phyloP scores from a whole-genome alignment of 306 rosid genomes.

The Fagus crenata region DNA sequence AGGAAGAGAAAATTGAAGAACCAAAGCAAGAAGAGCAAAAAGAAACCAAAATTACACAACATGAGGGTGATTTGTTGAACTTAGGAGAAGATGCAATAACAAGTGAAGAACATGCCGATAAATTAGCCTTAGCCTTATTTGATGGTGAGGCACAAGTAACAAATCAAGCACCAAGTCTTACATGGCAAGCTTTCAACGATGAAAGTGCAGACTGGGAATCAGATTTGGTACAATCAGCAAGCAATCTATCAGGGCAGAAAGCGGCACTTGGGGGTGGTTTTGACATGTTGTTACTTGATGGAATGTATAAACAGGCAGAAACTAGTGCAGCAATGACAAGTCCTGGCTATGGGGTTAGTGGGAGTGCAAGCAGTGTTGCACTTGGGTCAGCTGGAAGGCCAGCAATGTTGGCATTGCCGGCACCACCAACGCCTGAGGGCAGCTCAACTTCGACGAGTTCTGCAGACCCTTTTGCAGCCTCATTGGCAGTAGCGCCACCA shows the following conservation, averaged over 20 bases:
- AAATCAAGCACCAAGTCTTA: slow-evolving; percentile 40
- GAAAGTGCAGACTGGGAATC: slow-evolving; percentile 77
- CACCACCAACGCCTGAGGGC: slow-evolving; percentile 46
- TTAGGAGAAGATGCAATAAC: slow-evolving; percentile 52
- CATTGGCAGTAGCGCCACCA: slow-evolving; percentile 72
- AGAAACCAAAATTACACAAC: slow-evolving; percentile 24
- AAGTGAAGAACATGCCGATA: slow-evolving; percentile 43
- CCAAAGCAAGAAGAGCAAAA: slow-evolving; percentile 26
- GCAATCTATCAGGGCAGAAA: slow-evolving; percentile 48
- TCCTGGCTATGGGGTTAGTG: slow-evolving; percentile 54
- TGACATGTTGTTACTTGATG: slow-evolving; percentile 66
- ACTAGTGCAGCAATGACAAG: slow-evolving; percentile 40
- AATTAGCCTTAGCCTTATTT: slow-evolving; percentile 74
- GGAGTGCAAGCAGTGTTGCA: slow-evolving; percentile 87
- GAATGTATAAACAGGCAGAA: slow-evolving; percentile 70
- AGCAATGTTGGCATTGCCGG: slow-evolving; percentile 77
- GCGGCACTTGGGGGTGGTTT: slow-evolving; percentile 68
- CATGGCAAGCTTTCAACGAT: slow-evolving; percentile 74
- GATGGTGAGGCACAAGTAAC: slow-evolving; percentile 43
- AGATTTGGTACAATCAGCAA: slow-evolving; percentile 65
- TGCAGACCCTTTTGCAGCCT: slow-evolving; percentile 81
- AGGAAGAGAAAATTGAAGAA: slow-evolving; percentile 34
- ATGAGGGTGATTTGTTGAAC: slow-evolving; percentile 66
- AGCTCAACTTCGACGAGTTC: not conserved
- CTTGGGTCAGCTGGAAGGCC: slow-evolving; percentile 76